phyloP scores from a whole-genome alignment of 768 basidiomycete genomes.

The Mycena latifolia region DNA sequence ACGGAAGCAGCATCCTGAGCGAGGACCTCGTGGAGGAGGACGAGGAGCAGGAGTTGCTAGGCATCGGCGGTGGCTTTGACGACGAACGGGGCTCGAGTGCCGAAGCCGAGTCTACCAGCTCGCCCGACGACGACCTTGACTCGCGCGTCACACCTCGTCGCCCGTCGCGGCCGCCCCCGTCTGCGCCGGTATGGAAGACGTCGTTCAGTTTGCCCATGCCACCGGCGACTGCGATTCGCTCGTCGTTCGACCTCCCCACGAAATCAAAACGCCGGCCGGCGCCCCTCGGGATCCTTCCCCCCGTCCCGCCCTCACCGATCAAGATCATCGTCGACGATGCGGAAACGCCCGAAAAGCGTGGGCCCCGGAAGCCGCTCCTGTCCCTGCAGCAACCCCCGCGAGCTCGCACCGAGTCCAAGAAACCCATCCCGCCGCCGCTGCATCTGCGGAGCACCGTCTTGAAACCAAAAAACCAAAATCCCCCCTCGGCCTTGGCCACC shows the following conservation, averaged over 20 bases:
- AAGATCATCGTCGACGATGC: constrained; percentile 57
- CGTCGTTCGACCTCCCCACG: constrained; percentile 61
- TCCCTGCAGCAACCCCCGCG: constrained; percentile 57
- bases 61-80: constrained; percentile 76
- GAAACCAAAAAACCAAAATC: constrained; percentile 46
- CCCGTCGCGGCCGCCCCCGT: constrained; percentile 56
- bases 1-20: constrained; percentile 73
- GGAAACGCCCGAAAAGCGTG: constrained; percentile 36
- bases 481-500: constrained; percentile 52
- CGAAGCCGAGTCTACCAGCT: constrained; percentile 54
- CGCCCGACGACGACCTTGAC: constrained; percentile 58
- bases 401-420: constrained; percentile 65
- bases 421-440: constrained; percentile 68
- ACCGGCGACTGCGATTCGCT: constrained; percentile 64
- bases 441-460: constrained; percentile 58
- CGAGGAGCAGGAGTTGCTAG: constrained; percentile 80
- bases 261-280: constrained; percentile 73
- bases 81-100: constrained; percentile 51
- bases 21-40: constrained; percentile 88
- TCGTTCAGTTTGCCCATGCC: constrained; percentile 67
- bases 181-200: constrained; percentile 70
- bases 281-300: constrained; percentile 71
- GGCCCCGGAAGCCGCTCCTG: constrained; percentile 37
- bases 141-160: constrained; percentile 42
- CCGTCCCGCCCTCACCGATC: constrained; percentile 82